Percentiles rank a stretch among this genome's conserved stretches.
phyloP scores from a whole-genome alignment of 495 filamentous ascomycete genomes.

The Paragyromitra xinjiangensis region DNA sequence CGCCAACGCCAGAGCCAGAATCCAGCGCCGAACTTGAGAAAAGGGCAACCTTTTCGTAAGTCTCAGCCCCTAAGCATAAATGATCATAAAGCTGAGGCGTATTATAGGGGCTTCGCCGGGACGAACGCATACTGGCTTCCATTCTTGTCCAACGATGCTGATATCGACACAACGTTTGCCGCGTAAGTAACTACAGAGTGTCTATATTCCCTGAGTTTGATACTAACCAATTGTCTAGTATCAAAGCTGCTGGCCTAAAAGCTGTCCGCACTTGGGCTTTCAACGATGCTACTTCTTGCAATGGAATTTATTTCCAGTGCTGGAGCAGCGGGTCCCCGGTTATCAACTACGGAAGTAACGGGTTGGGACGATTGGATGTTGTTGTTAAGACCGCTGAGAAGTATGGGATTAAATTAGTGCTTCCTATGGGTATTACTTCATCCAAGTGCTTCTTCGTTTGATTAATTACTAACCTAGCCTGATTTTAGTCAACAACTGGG shows the following conservation, averaged over 20 bases:
- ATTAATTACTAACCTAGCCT: constrained; percentile 39
- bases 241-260: constrained; percentile 67
- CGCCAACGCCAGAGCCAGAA: constrained; percentile 19
- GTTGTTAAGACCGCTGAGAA: constrained; percentile 69
- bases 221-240: constrained; percentile 7
- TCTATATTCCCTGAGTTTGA: not conserved
- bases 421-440: constrained; percentile 30
- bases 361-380: constrained; percentile 73
- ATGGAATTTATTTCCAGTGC: constrained; percentile 69
- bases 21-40: constrained; percentile 22
- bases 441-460: not conserved
- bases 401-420: constrained; percentile 68
- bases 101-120: constrained; percentile 66
- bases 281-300: constrained; percentile 67
- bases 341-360: constrained; percentile 73
- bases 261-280: constrained; percentile 79
- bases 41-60: constrained; percentile 33
- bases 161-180: constrained; percentile 67
- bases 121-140: constrained; percentile 80
- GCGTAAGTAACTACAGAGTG: constrained; percentile 47
- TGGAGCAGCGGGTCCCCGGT: constrained; percentile 64
- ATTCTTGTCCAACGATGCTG: constrained; percentile 72
- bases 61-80: not conserved
- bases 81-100: not conserved
- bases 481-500: constrained; percentile 66